phyloP scores from a whole-genome alignment of 1,139 yeast genomes.

The Hyphopichia fennica region DNA sequence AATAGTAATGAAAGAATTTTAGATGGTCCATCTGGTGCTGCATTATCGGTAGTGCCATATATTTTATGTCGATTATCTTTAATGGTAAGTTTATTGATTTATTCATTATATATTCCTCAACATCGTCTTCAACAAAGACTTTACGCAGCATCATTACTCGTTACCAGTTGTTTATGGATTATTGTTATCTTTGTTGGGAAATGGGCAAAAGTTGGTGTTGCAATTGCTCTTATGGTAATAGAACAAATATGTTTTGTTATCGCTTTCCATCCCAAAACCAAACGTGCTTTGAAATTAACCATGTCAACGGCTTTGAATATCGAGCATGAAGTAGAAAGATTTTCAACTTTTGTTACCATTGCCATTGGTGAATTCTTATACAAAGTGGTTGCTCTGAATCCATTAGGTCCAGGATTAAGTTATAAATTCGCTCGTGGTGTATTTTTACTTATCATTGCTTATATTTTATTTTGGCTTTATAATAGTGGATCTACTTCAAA shows the following conservation, averaged over 20 bases:
- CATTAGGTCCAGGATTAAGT: constrained; percentile 50
- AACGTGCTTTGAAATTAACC: constrained; percentile 37
- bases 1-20: constrained; percentile 48
- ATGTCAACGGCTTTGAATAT: constrained; percentile 63
- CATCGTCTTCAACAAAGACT: constrained; percentile 54
- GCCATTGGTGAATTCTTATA: constrained; percentile 67
- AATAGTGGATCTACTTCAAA: constrained; percentile 52
- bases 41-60: constrained; percentile 47
- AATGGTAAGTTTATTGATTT: constrained; percentile 35
- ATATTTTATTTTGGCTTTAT: constrained; percentile 54
- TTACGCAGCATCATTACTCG: constrained; percentile 30
- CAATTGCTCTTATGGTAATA: constrained; percentile 39
- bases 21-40: constrained; percentile 37
- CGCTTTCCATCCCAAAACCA: constrained; percentile 50
- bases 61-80: constrained; percentile 46
- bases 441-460: constrained; percentile 51
- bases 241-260: constrained; percentile 38
- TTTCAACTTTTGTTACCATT: constrained; percentile 58
- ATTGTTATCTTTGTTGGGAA: constrained; percentile 45
- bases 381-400: constrained; percentile 52
- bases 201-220: constrained; percentile 48
- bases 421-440: constrained; percentile 48
- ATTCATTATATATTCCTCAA: constrained; percentile 53
- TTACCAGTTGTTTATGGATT: constrained; percentile 46
- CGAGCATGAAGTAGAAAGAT: constrained; percentile 67